These are phyloP conservation scores for Rhizophagus sp. DNA, from an alignment of 192 early-diverging fungal genomes.

Conservation along the genomic window DNA sequence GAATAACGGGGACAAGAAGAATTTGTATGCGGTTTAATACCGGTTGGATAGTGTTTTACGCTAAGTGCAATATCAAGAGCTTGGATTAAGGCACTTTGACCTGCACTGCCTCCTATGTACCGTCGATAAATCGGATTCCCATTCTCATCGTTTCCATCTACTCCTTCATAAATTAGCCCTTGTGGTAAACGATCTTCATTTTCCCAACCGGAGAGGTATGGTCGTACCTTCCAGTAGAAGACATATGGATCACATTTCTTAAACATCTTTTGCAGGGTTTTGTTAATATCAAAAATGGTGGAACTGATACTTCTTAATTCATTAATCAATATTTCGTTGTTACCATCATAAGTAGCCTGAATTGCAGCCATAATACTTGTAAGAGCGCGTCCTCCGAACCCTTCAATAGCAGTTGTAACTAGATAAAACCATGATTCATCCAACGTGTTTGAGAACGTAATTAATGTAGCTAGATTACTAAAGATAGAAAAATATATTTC, in stretches of 20 bases:
- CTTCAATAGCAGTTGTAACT: conserved; percentile 86
- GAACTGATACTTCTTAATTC: conserved; percentile 58
- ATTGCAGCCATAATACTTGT: conserved; percentile 71
- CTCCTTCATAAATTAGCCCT: conserved; percentile 93
- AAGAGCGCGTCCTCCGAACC: conserved; percentile 68
- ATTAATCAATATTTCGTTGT: conserved; percentile 51
- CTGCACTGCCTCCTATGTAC: conserved; percentile 92
- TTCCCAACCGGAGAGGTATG: conserved; percentile 90
- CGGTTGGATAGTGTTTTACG: conserved; percentile 83
- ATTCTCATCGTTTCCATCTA: conserved; percentile 60
- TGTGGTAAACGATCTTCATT: conserved; percentile 80
- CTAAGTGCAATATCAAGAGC: conserved; percentile 86
- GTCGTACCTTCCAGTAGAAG: conserved; percentile 92
- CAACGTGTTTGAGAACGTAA: conserved; percentile 82
- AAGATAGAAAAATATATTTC: background rate
- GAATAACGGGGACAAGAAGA: background rate
- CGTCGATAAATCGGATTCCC: conserved; percentile 64
- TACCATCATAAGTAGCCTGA: conserved; percentile 51
- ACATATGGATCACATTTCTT: conserved; percentile 94
- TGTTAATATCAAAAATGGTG: conserved; percentile 56
- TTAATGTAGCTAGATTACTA: conserved; percentile 79
- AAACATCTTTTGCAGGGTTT: conserved; percentile 74
- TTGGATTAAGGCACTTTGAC: conserved; percentile 92
- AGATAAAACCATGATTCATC: conserved; percentile 99
- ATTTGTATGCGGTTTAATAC: conserved; percentile 38